Evolutionary conservation across 257 asterid genomes (phyloP).

Genomic region (Nicotiana noctiflora): DNA sequence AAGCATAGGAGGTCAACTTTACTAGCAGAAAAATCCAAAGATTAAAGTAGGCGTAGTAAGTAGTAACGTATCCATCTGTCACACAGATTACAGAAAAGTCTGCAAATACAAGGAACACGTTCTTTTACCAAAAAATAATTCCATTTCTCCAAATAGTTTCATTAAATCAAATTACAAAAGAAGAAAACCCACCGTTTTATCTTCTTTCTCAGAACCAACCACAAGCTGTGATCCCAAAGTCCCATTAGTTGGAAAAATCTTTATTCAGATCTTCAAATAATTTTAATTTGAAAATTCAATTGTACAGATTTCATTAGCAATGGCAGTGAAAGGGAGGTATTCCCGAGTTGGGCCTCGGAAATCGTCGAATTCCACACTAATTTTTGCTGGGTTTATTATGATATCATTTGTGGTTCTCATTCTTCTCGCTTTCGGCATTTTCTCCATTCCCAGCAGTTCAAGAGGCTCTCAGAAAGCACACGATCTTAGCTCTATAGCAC

Average conservation of each 20-base stretch:
- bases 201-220: neutral
- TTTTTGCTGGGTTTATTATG: conserved; percentile 38
- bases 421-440: conserved; percentile 46
- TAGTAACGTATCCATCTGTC: neutral
- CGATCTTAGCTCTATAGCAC: conserved; percentile 71
- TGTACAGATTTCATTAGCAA: neutral
- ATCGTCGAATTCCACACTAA: conserved; percentile 31
- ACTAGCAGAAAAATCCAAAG: too few relatives aligned
- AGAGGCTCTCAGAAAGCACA: conserved; percentile 44
- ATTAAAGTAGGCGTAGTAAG: neutral
- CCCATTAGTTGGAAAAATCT: neutral
- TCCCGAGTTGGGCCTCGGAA: conserved; percentile 43
- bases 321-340: conserved; percentile 78
- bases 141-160: neutral
- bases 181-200: neutral
- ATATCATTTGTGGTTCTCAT: conserved; percentile 39
- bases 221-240: neutral
- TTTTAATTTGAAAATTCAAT: neutral
- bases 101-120: neutral
- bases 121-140: neutral
- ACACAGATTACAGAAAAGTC: neutral
- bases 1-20: neutral
- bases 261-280: neutral
- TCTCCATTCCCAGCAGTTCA: conserved; percentile 47
- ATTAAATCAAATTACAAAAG: neutral